Percentiles rank a stretch among this genome's conserved stretches.
Evolutionary conservation across 2,329 filamentous ascomycete genomes (phyloP).

Genomic region (Pseudocercospora cruenta): DNA sequence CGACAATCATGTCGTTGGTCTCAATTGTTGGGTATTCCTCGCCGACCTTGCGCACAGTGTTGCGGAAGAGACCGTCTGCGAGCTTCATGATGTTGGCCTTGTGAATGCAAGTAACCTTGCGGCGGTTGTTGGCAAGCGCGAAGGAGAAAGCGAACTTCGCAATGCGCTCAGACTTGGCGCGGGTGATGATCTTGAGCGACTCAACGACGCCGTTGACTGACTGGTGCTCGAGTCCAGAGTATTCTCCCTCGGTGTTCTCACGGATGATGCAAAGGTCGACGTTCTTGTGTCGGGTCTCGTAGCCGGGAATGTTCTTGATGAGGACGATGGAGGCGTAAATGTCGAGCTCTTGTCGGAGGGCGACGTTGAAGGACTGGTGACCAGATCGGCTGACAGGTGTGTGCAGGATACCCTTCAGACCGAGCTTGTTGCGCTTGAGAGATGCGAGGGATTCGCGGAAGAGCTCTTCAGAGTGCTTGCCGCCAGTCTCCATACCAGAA

Average conservation of each 20-base stretch:
- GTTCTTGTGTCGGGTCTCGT: constrained; percentile 94
- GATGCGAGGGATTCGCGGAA: constrained; percentile 96
- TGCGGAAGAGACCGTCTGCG: constrained; percentile 97
- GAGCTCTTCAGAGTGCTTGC: constrained; percentile 87
- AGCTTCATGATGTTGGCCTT: constrained; percentile 99
- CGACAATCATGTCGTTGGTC: constrained; percentile 99
- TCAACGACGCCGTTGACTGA: constrained; percentile 95
- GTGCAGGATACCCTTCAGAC: constrained; percentile 97
- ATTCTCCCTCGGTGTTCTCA: constrained; percentile 99
- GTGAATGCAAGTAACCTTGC: constrained; percentile 99
- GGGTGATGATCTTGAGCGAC: constrained; percentile 99
- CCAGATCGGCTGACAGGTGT: constrained; percentile 95
- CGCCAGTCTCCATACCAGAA: constrained; percentile 81
- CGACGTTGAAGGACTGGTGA: constrained; percentile 99
- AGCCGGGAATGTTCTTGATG: constrained; percentile 99
- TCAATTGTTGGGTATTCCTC: constrained; percentile 95
- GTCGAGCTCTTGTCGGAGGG: constrained; percentile 97
- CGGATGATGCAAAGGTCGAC: constrained; percentile 99
- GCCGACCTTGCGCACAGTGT: constrained; percentile 89
- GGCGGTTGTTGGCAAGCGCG: constrained; percentile 95
- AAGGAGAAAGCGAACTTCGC: constrained; percentile 99
- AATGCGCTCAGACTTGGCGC: constrained; percentile 98
- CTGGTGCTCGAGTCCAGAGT: constrained; percentile 98
- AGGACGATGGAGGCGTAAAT: constrained; percentile 98
- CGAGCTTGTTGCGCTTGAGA: constrained; percentile 97